Conservation (phyloP, 345 rosid species). For the Aquilaria sinensis region DNA sequence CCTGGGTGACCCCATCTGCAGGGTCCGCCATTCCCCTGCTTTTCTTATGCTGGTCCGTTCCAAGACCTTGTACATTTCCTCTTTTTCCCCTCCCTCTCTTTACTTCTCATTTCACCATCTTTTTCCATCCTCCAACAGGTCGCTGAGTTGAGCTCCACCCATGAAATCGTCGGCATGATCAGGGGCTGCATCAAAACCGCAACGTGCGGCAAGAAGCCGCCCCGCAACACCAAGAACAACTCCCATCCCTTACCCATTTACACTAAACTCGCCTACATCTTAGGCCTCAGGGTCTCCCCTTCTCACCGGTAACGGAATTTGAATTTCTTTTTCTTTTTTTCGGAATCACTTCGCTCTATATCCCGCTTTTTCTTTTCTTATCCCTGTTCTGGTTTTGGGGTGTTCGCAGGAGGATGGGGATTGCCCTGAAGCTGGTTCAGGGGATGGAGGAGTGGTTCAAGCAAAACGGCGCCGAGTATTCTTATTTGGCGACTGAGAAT, state of each 20-base stretch:
- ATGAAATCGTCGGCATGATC: conserved; percentile 78
- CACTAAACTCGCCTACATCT: conserved; percentile 79
- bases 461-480: conserved; percentile 72
- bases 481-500: conserved; percentile 91
- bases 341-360: background rate
- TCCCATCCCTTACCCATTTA: conserved; percentile 38
- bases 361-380: background rate
- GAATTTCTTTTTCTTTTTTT: background rate
- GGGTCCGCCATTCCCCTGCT: conserved; percentile 97
- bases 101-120: background rate
- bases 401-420: conserved; percentile 77
- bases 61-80: background rate
- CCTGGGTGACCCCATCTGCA: conserved; percentile 94
- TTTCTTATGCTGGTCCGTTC: conserved; percentile 85
- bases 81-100: background rate
- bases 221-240: conserved; percentile 19
- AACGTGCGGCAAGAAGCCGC: conserved; percentile 59
- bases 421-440: conserved; percentile 62
- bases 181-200: conserved; percentile 93
- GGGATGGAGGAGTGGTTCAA: conserved; percentile 79
- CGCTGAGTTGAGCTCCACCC: conserved; percentile 57
- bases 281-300: conserved; percentile 94
- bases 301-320: conserved; percentile 48
- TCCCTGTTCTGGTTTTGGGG: background rate
- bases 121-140: conserved; percentile 37